Base-by-base conservation (phyloP, 2,329 filamentous ascomycete species). In the Tolypocladium album region DNA sequence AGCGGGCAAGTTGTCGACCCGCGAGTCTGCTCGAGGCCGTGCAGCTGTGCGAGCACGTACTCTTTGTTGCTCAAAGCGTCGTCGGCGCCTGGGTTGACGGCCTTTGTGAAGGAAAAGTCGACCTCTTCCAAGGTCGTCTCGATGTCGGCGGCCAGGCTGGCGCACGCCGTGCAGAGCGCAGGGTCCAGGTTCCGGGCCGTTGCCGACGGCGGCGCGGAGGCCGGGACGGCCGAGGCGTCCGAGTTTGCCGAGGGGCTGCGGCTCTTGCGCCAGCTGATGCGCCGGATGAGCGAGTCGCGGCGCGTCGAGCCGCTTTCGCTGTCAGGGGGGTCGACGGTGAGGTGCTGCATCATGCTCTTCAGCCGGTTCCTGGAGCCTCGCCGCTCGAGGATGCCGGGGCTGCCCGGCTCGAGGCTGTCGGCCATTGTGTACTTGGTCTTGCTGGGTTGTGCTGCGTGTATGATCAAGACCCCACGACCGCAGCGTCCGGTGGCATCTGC, bases 281-380 rank as follows among this genome's bases (percentile, higher is more conserved):
- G 68, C 38, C 71, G 71, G n/a, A 74, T 74, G 57, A 74, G 65
- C 11, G 71, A 73, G 13, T 63, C 63, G 52, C 68, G 67, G n/a
- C 69, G 64, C 2, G 69, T 65, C 22, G 67, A 64, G 34, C 66
- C 65, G 9, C 67, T 66, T 24, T 71, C 67, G 38, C 67, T 66
- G 40, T 68, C 64, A 8, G 69, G 65, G 9, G 67, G 62, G 38
- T 74, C 71, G 57, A 74, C 71, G 39, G 71, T 72, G 56, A 74
- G 70, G 60, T 74, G 71, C 61, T 72, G 71, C 67, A 74, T 73
- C 70, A 74, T 73, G 60, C 68, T 72, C 57, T 67, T 69, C 55
- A 74, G 65, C 57, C 71, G 71, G 61, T 73, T 73, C 65, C 67
- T 70, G 56, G 71, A 74, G 31, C 71, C 66, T 42, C 71, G 69